Evolutionary conservation across 2,329 filamentous ascomycete genomes (phyloP).

Genomic region (Hansfordia pulvinata): DNA sequence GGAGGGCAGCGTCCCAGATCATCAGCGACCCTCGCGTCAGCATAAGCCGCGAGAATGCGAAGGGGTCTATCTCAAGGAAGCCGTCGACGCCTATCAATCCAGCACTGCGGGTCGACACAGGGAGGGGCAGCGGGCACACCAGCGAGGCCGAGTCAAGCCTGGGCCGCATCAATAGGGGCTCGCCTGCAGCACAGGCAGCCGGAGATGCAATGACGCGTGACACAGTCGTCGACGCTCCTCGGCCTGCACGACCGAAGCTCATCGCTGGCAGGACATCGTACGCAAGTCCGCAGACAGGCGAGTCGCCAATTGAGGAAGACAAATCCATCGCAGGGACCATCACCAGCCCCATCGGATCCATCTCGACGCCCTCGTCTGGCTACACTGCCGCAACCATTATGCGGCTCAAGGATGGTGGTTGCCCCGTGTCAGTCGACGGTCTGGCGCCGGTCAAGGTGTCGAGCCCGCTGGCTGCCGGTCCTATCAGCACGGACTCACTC

Average conservation of each 20-base stretch:
- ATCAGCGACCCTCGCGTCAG: slow-evolving; percentile 26
- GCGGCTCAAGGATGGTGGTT: slow-evolving; percentile 14
- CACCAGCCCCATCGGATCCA: slow-evolving; percentile 10
- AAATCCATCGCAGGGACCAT: slow-evolving; percentile 8
- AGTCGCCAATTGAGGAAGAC: slow-evolving; percentile 11
- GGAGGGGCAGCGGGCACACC: slow-evolving; percentile 8
- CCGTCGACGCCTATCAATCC: slow-evolving; percentile 6
- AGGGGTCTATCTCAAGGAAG: slow-evolving; percentile 13
- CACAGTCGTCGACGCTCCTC: slow-evolving; percentile 8
- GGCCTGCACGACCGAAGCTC: slow-evolving; percentile 13
- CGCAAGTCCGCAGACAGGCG: slow-evolving; percentile 14
- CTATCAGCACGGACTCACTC: slow-evolving; percentile 6
- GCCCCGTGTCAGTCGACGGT: slow-evolving; percentile 12
- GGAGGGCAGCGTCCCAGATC: slow-evolving; percentile 22
- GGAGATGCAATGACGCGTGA: slow-evolving; percentile 14
- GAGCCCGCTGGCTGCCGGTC: slow-evolving; percentile 11
- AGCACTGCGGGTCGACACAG: slow-evolving; percentile 5
- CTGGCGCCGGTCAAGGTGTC: slow-evolving; percentile 14
- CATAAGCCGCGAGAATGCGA: slow-evolving; percentile 24
- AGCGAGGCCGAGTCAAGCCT: slow-evolving; percentile 29
- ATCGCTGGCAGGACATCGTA: slow-evolving; percentile 19
- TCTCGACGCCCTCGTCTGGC: slow-evolving; percentile 16
- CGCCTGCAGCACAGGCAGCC: slow-evolving; percentile 17
- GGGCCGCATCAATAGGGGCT: slow-evolving; percentile 23
- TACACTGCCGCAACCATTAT: slow-evolving; percentile 19